Base-by-base conservation (phyloP, 1,284 basidiomycete species). In the Cryptococcus sp. region DNA sequence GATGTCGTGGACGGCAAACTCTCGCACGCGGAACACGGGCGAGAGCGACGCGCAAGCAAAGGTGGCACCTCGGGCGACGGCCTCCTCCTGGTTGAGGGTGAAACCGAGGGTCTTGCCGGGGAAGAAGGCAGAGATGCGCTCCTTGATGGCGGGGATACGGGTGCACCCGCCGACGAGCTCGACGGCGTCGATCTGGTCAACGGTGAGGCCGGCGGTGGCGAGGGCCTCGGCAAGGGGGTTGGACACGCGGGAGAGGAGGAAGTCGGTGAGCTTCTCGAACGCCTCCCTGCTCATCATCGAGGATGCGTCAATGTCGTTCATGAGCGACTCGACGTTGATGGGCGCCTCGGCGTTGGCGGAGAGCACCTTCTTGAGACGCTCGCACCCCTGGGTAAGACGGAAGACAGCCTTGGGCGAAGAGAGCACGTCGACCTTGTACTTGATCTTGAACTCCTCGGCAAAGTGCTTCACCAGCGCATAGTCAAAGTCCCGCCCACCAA, bases 81-180 rank as follows among this genome's bases (percentile, higher is more conserved):
- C 91, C 80, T 96, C 93, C 66, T 96, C 93, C 80, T 93, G 90
- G 82, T 95, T 96, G 73, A 94, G 86, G 47, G 93, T 96, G 67
- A 86, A 87, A 21, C 84, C 88, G 63, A 96, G 85, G 20, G 79
- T 64, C 78, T 91, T 91, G 60, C 82, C 83, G 57, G 77, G 78
- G 76, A 86, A 87, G 75, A 82, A 84, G 46, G 79, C 76, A 67
- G 82, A 81, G 72, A 87, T 84, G 71, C 83, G 81, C 63, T 81
- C 79, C 75, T 85, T 85, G 70, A 87, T 83, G 48, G 85, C 84
- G 49, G 85, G 85, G 58, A 87, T 80, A 74, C 85, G 84, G 49
- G 84, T 85, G 52, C 81, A 82, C 40, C 85, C 85, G 72, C 85
- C 85, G 57, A 87, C 80, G 64, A 87, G 81, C 78, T 87, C 85